Evolutionary conservation across 2,329 filamentous ascomycete genomes (phyloP).

Genomic region (Arachnomyces sp.): DNA sequence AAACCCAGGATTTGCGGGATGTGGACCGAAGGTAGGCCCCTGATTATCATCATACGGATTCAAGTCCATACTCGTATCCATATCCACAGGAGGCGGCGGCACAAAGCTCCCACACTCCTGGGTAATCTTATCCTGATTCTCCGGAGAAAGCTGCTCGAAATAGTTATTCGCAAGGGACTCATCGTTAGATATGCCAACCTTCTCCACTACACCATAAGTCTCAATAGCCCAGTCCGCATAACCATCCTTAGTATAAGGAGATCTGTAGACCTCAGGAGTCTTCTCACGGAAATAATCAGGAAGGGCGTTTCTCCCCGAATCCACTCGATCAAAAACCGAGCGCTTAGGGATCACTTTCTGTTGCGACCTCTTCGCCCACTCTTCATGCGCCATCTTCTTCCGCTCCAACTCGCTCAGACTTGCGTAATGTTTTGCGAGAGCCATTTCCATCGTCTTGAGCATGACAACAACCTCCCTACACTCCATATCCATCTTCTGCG

Average conservation of each 20-base stretch:
- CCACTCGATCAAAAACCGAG: too few species aligned
- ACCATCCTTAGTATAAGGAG: slow-evolving; percentile 37
- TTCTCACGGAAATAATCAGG: slow-evolving; percentile 33
- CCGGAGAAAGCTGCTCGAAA: slow-evolving; percentile 32
- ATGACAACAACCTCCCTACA: slow-evolving; percentile 31
- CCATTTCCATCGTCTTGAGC: too few species aligned
- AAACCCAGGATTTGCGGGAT: neutral
- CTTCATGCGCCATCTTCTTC: slow-evolving; percentile 14
- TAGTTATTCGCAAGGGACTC: slow-evolving; percentile 35
- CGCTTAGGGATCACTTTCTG: too few species aligned
- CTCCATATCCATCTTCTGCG: slow-evolving; percentile 36
- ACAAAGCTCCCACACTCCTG: slow-evolving; percentile 36
- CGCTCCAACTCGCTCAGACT: too few species aligned
- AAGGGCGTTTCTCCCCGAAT: slow-evolving; percentile 30
- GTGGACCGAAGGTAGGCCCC: neutral
- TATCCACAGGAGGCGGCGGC: slow-evolving; percentile 29
- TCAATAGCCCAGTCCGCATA: slow-evolving; percentile 35
- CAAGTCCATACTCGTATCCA: slow-evolving; percentile 4
- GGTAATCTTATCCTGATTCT: slow-evolving; percentile 36
- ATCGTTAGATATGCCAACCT: slow-evolving; percentile 27
- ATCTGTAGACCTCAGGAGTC: slow-evolving; percentile 33
- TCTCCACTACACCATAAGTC: slow-evolving; percentile 29
- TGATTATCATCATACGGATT: neutral
- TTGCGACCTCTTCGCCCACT: too few species aligned
- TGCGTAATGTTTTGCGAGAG: too few species aligned